phyloP scores from a whole-genome alignment of 2,329 filamentous ascomycete genomes.

The Rutstroemia sydowiana region DNA sequence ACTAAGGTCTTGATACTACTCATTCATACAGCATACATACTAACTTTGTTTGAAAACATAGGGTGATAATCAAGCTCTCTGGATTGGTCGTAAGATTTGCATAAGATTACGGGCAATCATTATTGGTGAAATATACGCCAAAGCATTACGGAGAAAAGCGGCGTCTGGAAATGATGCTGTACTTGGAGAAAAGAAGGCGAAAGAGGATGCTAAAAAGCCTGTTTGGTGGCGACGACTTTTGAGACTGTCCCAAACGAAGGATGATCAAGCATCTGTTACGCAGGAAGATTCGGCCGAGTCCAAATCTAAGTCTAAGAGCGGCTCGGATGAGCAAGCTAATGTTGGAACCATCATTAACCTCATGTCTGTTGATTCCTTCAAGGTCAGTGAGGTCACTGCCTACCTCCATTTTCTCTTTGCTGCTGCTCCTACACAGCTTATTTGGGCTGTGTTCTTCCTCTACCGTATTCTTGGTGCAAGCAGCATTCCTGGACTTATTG shows the following conservation, averaged over 20 bases:
- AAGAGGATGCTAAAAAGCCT: constrained; percentile 36
- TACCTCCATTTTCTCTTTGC: constrained; percentile 97
- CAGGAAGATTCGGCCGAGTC: constrained; percentile 5
- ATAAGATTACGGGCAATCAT: constrained; percentile 90
- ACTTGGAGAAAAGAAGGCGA: constrained; percentile 49
- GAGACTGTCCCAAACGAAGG: constrained; percentile 39
- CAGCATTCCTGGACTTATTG: constrained; percentile 83
- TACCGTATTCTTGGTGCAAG: constrained; percentile 89
- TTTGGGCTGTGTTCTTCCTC: constrained; percentile 71
- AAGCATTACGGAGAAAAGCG: constrained; percentile 85
- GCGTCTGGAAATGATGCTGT: constrained; percentile 69
- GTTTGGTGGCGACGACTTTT: constrained; percentile 46
- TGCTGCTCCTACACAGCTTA: constrained; percentile 79
- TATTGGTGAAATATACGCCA: constrained; percentile 94
- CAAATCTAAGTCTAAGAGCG: constrained; percentile 20
- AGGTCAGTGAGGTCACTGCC: constrained; percentile 88
- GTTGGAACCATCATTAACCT: constrained; percentile 98
- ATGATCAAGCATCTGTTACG: constrained; percentile 31
- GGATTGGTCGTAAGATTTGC: constrained; percentile 90
- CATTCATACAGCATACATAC: neutral
- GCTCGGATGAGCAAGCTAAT: constrained; percentile 69
- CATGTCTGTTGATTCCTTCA: constrained; percentile 99
- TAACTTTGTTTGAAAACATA: neutral
- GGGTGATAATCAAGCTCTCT: constrained; percentile 75
- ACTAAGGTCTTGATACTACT: too few relatives aligned